Percentiles rank a stretch among this genome's conserved stretches.
phyloP scores from a whole-genome alignment of 768 basidiomycete genomes.

The Gloeopeniophorella convolvens region DNA sequence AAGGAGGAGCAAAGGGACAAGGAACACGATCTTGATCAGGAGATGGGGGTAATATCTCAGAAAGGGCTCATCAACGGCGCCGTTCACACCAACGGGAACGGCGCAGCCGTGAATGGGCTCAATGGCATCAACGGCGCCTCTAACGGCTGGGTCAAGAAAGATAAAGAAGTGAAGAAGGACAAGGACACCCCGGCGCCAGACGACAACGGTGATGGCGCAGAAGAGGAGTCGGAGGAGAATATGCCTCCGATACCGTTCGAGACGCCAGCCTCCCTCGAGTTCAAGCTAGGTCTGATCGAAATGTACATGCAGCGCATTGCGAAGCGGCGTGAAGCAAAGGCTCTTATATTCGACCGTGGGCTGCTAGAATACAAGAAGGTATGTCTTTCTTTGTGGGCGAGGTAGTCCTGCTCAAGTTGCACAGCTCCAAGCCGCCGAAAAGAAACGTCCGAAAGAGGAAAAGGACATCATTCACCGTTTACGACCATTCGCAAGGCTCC shows the following conservation, averaged over 20 bases:
- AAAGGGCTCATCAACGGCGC: constrained; percentile 24
- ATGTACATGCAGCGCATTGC: constrained; percentile 88
- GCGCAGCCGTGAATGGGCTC: constrained; percentile 23
- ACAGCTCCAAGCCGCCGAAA: constrained; percentile 86
- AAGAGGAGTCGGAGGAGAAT: constrained; percentile 55
- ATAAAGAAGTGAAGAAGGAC: constrained; percentile 37
- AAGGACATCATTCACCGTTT: constrained; percentile 84
- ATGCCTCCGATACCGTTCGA: constrained; percentile 75
- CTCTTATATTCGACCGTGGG: constrained; percentile 86
- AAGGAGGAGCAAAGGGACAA: constrained; percentile 34
- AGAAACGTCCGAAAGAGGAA: constrained; percentile 87
- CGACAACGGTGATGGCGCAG: constrained; percentile 43
- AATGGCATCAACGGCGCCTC: constrained; percentile 33
- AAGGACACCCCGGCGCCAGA: constrained; percentile 19
- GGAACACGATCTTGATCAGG: constrained; percentile 26
- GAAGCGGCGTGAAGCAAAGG: constrained; percentile 78
- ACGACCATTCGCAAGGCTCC: constrained; percentile 85
- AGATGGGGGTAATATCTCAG: constrained; percentile 3
- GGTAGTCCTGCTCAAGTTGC: constrained; percentile 15
- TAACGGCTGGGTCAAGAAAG: constrained; percentile 31
- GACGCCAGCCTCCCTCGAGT: constrained; percentile 71
- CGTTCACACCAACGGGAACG: constrained; percentile 30
- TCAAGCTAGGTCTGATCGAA: constrained; percentile 86
- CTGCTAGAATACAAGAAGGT: constrained; percentile 95
- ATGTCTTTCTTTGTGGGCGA: constrained; percentile 19